These are phyloP conservation scores for Phyllosticta paracitricarpa DNA, from an alignment of 2,329 filamentous ascomycete species.

Conservation along the genomic window DNA sequence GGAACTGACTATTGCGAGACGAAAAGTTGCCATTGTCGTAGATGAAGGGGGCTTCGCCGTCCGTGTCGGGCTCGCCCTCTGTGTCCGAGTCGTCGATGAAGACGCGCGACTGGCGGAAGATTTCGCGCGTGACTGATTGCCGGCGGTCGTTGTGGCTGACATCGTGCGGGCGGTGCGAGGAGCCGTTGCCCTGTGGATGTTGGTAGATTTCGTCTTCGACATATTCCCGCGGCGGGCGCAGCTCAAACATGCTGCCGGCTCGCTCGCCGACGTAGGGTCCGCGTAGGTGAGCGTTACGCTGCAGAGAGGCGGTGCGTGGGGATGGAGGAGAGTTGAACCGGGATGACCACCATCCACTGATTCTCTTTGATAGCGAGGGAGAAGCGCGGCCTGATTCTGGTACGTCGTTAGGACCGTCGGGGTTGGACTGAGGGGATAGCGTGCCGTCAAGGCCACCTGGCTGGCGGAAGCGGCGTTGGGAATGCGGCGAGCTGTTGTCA, in stretches of 20 bases:
- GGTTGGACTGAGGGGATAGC: background rate
- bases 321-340: conserved; percentile 15
- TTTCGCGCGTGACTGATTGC: conserved; percentile 22
- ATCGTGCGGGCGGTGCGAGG: conserved; percentile 12
- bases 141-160: background rate
- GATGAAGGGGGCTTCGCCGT: background rate
- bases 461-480: background rate
- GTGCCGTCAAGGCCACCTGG: background rate
- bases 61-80: background rate
- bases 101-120: conserved; percentile 36
- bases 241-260: conserved; percentile 28
- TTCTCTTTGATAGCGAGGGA: conserved; percentile 6
- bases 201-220: conserved; percentile 13
- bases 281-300: conserved; percentile 6
- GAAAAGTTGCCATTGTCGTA: background rate
- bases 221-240: conserved; percentile 20
- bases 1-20: background rate
- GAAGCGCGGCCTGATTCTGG: background rate
- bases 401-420: background rate
- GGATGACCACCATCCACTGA: conserved; percentile 28
- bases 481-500: conserved; percentile 20
- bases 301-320: conserved; percentile 1
- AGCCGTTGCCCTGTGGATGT: conserved; percentile 12
- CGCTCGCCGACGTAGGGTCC: conserved; percentile 17
- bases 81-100: conserved; percentile 33